Evolutionary conservation across 106 monocot genomes (phyloP).

Genomic region (Platanthera guangdongensis): DNA sequence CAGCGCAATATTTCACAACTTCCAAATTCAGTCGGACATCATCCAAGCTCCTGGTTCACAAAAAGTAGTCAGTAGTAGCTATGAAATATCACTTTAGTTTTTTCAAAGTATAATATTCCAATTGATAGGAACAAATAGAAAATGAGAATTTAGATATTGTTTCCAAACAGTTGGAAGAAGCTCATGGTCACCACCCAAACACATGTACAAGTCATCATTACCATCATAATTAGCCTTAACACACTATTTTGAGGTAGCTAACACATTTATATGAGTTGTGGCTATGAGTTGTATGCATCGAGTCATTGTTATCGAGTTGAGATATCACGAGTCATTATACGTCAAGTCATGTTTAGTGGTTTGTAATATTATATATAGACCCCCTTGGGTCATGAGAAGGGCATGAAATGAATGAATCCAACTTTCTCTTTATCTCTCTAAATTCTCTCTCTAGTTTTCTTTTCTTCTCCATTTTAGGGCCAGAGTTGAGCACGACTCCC

Average conservation of each 20-base stretch:
- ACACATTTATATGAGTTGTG: not conserved
- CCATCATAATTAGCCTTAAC: not conserved
- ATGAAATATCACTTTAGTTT: not conserved
- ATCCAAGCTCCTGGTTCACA: conserved; percentile 77
- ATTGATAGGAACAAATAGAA: not conserved
- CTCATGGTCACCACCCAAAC: not conserved
- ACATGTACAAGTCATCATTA: not conserved
- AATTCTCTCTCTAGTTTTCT: too few species aligned
- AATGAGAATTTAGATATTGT: not conserved
- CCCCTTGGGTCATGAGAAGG: too few species aligned
- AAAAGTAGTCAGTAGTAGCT: conserved; percentile 1
- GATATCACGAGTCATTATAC: too few species aligned
- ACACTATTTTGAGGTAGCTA: not conserved
- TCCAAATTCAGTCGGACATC: conserved; percentile 95
- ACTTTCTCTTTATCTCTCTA: too few species aligned
- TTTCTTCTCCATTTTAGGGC: too few species aligned
- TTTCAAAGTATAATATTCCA: not conserved
- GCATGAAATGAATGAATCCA: too few species aligned
- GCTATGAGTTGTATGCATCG: too few species aligned
- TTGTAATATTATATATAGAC: too few species aligned
- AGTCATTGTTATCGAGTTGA: too few species aligned
- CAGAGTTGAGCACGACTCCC: too few species aligned
- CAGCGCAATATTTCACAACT: conserved; percentile 82
- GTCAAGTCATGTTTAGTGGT: too few species aligned
- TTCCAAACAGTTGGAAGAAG: not conserved